phyloP scores from a whole-genome alignment of 805 yeast species.

The Starmerella vaccinii region DNA sequence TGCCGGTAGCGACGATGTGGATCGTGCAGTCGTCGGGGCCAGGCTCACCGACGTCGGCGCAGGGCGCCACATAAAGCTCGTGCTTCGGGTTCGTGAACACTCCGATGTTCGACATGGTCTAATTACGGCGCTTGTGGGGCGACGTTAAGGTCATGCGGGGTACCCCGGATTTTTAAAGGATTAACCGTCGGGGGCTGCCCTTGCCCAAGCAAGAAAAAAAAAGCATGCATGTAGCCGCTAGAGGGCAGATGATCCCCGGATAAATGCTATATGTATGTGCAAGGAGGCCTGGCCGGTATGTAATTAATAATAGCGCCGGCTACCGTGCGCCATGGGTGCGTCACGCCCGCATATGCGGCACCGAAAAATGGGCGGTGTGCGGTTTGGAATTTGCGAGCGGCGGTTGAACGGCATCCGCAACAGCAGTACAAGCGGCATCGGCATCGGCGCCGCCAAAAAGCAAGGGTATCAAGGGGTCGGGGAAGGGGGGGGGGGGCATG shows the following conservation, averaged over 20 bases:
- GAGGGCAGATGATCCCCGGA: background rate
- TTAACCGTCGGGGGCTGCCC: background rate
- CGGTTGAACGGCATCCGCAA: no score
- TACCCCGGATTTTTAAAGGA: constrained; percentile 1
- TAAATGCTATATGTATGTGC: background rate
- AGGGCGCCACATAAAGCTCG: constrained; percentile 27
- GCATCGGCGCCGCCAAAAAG: no score
- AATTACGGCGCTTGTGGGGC: no score
- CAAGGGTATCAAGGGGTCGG: no score
- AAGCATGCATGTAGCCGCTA: no score
- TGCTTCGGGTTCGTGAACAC: constrained; percentile 30
- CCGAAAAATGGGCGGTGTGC: no score
- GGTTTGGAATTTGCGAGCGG: no score
- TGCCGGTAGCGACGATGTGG: constrained; percentile 56
- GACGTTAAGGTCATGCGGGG: background rate
- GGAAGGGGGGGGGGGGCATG: background rate
- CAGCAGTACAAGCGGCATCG: no score
- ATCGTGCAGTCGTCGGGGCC: constrained; percentile 39
- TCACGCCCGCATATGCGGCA: no score
- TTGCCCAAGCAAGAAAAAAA: background rate
- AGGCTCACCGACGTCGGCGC: constrained; percentile 23
- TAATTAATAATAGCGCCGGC: no score
- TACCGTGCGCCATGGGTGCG: no score
- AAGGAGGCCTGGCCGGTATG: background rate
- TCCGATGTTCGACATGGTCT: constrained; percentile 24